A percentile compares a stretch with the other conserved stretches of the same genome.
These are phyloP conservation scores for Escovopsis weberi DNA, from an alignment of 2,329 filamentous ascomycete species.

Conservation along the genomic window DNA sequence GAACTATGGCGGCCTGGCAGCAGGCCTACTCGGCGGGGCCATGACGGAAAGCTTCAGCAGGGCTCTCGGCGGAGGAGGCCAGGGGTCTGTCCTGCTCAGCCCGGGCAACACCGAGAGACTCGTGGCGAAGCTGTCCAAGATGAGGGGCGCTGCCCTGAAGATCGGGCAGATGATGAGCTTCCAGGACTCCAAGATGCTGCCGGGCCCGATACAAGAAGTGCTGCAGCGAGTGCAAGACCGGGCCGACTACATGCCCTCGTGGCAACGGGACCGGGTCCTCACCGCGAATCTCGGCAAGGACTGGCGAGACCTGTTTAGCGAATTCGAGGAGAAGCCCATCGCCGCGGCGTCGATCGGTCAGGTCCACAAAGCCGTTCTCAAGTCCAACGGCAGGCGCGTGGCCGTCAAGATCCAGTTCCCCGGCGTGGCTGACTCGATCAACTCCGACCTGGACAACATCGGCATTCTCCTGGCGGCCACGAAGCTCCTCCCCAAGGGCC, in stretches of 20 bases:
- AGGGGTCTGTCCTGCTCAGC: conserved; percentile 76
- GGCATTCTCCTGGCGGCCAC: conserved; percentile 83
- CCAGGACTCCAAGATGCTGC: conserved; percentile 92
- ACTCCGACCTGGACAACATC: conserved; percentile 90
- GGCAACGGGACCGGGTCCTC: conserved; percentile 78
- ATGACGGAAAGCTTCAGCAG: conserved; percentile 74
- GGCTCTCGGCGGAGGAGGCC: conserved; percentile 50
- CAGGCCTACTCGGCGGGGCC: conserved; percentile 89
- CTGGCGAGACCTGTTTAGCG: conserved; percentile 71
- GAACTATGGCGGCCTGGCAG: conserved; percentile 88
- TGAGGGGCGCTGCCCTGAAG: conserved; percentile 95
- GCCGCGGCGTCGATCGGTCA: conserved; percentile 95
- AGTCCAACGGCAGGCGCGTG: conserved; percentile 58
- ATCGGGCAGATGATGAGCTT: conserved; percentile 97
- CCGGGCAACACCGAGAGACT: conserved; percentile 84
- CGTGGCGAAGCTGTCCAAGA: conserved; percentile 82
- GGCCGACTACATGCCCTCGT: conserved; percentile 95
- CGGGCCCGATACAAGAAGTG: conserved; percentile 72
- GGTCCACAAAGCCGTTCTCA: conserved; percentile 74
- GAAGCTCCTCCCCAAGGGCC: conserved; percentile 72
- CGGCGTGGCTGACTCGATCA: conserved; percentile 88
- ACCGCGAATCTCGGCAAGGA: conserved; percentile 61
- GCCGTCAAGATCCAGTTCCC: conserved; percentile 98
- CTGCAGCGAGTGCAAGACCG: conserved; percentile 89
- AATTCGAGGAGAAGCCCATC: conserved; percentile 83